phyloP scores from a whole-genome alignment of 768 basidiomycete species.

The Rubroboletus satanas region DNA sequence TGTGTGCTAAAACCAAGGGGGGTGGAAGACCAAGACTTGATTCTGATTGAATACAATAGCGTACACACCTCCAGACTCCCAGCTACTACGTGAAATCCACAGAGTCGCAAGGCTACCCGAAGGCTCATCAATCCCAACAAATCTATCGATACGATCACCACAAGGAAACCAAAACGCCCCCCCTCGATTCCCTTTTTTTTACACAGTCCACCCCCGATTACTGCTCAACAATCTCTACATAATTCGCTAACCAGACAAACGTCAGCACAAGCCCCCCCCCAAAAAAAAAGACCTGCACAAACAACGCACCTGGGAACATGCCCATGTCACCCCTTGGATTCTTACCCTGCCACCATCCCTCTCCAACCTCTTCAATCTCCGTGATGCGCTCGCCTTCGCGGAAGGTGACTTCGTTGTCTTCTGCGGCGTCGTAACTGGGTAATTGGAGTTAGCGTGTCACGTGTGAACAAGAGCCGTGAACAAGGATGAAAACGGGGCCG shows the following conservation, averaged over 20 bases:
- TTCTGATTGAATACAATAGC: no score
- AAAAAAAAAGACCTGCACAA: background rate
- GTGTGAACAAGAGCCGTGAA: background rate
- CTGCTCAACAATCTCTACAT: constrained; percentile 16
- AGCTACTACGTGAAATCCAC: no score
- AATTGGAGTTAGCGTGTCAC: background rate
- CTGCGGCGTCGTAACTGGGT: constrained; percentile 78
- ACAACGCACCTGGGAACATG: constrained; percentile 67
- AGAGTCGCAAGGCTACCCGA: no score
- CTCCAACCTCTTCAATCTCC: constrained; percentile 74
- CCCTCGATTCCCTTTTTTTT: no score
- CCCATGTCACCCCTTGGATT: constrained; percentile 54
- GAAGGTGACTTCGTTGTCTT: constrained; percentile 90
- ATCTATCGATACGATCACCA: no score
- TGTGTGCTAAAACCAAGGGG: no score
- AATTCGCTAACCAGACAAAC: constrained; percentile 10
- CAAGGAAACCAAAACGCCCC: no score
- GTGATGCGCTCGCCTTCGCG: constrained; percentile 75
- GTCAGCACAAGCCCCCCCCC: background rate
- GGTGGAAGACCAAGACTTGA: no score
- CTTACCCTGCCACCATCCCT: constrained; percentile 88
- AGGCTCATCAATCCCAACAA: no score
- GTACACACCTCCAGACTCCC: no score
- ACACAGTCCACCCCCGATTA: no score
- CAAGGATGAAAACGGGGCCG: background rate